Evolutionary conservation across 371 early-diverging fungal species (phyloP).

Genomic region (Mortierella sp.): DNA sequence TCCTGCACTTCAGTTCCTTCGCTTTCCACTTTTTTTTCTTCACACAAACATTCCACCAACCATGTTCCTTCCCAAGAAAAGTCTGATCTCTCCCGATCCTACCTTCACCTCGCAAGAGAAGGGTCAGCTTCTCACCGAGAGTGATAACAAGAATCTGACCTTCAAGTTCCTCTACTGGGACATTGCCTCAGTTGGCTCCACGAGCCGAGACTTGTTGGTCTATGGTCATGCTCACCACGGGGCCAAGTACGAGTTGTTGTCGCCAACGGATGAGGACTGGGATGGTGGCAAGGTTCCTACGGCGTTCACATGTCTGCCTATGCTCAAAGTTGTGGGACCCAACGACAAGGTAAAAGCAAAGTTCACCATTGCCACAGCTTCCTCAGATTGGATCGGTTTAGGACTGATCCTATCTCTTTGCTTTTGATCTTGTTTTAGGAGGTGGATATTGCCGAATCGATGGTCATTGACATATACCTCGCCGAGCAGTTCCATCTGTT

Average conservation of each 20-base stretch:
- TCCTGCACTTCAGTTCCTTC: no score
- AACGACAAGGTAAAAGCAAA: constrained; percentile 10
- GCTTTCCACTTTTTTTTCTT: no score
- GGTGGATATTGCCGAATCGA: constrained; percentile 20
- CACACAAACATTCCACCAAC: no score
- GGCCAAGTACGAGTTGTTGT: constrained; percentile 5
- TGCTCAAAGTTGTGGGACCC: constrained; percentile 15
- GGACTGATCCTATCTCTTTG: no score
- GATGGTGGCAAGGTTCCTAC: constrained; percentile 8
- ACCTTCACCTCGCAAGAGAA: constrained; percentile 11
- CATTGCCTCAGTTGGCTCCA: constrained; percentile 21
- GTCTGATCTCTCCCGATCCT: neutral
- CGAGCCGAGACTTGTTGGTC: constrained; percentile 20
- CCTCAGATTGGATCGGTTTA: no score
- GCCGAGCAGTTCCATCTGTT: constrained; percentile 32
- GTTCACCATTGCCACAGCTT: neutral
- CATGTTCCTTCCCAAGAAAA: no score
- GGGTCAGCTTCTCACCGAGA: neutral
- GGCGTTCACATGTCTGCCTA: constrained; percentile 23
- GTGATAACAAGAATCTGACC: constrained; percentile 21
- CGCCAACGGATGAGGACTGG: constrained; percentile 16
- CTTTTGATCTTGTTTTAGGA: constrained; percentile 8
- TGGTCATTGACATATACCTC: constrained; percentile 30
- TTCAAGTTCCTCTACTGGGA: constrained; percentile 20
- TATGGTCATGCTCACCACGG: constrained; percentile 2